Base-by-base conservation (phyloP, 768 basidiomycete species). In the Ephemerocybe angulata region DNA sequence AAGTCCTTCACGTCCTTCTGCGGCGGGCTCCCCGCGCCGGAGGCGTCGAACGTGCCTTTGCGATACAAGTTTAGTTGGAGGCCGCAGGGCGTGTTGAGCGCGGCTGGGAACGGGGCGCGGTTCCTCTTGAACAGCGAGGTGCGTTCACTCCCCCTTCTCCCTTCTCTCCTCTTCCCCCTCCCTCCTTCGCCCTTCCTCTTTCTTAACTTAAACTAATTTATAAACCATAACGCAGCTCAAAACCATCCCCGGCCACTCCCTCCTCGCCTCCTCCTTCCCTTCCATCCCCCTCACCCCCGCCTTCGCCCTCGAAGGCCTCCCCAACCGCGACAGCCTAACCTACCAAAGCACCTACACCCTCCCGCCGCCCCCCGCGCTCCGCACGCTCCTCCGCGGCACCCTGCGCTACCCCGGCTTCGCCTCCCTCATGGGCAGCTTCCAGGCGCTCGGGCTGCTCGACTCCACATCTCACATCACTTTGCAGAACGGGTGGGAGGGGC, bases 31-130 rank as follows among this genome's bases (percentile, higher is more conserved):
- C 95, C 95, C 22, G 57, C 53, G 7, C 42, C 47, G 4, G 62
- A 62, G 40, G 76, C 76, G 7, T 62, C 70, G 8, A 68, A 75
- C 57, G 82, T 87, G 15, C 92, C 93, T 1, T 71, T 95, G 10
- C 79, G 86, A n/a, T 94, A 96, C 64, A 96, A 94, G 65, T 93
- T 93, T 65, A 91, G 92, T 60, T 98, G 95, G 95, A 89, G 85
- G 47, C 93, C 95, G 0, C 77, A 85, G 54, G 94, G 92, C 4
- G 93, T 96, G 7, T 71, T 98, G 35, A 81, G 77, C 15, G 95
- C 93, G 2, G 89, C 90, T 0, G 67, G 85, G 54, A 92, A 95
- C 59, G 67, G 72, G 0, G 93, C 95, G 1, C 66, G 63, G 35
- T 97, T 84, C 68, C 79, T 80, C 62, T 71, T 93, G 24, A 60